A percentile compares a stretch with the other conserved stretches of the same genome.
Evolutionary conservation across 164 flowering plant species (phyloP).

Genomic region (Saururus chinensis): DNA sequence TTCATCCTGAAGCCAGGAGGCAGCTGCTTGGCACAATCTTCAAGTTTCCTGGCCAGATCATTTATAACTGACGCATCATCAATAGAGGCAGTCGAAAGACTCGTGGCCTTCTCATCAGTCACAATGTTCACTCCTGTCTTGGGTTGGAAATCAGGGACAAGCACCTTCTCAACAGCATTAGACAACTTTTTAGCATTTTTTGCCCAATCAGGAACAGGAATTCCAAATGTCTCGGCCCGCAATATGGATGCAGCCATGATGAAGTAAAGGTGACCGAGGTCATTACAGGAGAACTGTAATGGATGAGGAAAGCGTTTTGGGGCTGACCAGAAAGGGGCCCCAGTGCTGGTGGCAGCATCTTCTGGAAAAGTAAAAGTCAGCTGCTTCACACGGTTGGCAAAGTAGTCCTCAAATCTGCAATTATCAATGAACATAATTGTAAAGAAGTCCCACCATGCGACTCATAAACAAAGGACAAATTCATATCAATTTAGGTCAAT

Average conservation of each 20-base stretch:
- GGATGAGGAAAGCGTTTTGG: constrained; percentile 80
- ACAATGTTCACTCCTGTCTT: constrained; percentile 59
- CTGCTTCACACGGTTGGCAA: constrained; percentile 71
- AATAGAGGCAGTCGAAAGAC: constrained; percentile 39
- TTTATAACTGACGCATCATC: constrained; percentile 70
- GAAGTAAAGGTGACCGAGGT: constrained; percentile 47
- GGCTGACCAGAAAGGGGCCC: constrained; percentile 85
- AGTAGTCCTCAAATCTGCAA: constrained; percentile 78
- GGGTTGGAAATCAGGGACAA: constrained; percentile 69
- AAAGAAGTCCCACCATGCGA: neutral
- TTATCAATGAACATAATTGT: too few species aligned
- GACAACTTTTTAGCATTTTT: constrained; percentile 37
- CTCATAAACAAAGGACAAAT: neutral
- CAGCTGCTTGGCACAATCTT: constrained; percentile 30
- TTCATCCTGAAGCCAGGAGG: constrained; percentile 60
- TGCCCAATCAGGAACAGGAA: constrained; percentile 65
- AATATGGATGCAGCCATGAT: constrained; percentile 62
- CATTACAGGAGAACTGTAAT: constrained; percentile 46
- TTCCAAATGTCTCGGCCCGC: constrained; percentile 71
- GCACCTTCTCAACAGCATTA: constrained; percentile 50
- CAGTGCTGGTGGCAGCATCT: constrained; percentile 65
- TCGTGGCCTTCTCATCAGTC: constrained; percentile 73
- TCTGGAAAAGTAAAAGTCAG: constrained; percentile 74
- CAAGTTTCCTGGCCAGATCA: constrained; percentile 40
- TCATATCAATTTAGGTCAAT: neutral